Evolutionary conservation across 352 stramenopile species (phyloP), one percentile per base, ranked within the genome.

Genomic region (Globisporangium heterothallicum): DNA sequence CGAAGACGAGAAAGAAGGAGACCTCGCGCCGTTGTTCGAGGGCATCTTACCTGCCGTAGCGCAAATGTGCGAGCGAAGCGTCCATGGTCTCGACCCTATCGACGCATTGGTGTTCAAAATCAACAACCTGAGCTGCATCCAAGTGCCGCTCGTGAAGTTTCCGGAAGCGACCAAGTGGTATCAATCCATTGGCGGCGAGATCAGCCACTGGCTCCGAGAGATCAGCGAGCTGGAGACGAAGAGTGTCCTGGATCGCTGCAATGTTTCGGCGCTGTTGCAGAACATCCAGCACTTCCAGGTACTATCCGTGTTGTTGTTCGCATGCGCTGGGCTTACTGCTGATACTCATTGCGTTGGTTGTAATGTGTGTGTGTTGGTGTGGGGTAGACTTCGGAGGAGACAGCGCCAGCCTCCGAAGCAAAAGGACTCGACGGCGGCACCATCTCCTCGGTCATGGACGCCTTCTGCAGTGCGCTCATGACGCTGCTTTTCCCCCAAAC

Each of bases 121-220:
- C 49, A 88, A 91, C 58, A 86, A 88, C 49, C 59, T 88, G n/a
- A 85, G 70, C 47, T 86, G 78, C 34, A 10, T 91, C 21, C 71
- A 78, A 18, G 68, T 67, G 4, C 61, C 68, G 4, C 55, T 88
- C 1, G 40, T 36, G n/a, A 62, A 59, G 9, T 85, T 85, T 34
- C 55, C 54, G 4, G 72, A 83, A 46, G 75, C 72, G 12, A 46
- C 48, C 0, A 61, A 59, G 43, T 88, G 74, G 74, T 53, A 63
- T 29, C 45, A 32, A 7, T 34, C 46, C 26, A 68, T 86, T 24
- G 49, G 58, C 6, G 42, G 44, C 6, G 62, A 82, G 7, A 58
- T 86, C 49, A 53, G 70, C 0, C 27, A 58, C 7, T 79, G 63
- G 58, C 49, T 85, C 0, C 56, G 53, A 24, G 56, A 68, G 19